A percentile compares a stretch with the other conserved stretches of the same genome.
phyloP scores from a whole-genome alignment of 805 yeast genomes.

The Ogataea glucozyma region DNA sequence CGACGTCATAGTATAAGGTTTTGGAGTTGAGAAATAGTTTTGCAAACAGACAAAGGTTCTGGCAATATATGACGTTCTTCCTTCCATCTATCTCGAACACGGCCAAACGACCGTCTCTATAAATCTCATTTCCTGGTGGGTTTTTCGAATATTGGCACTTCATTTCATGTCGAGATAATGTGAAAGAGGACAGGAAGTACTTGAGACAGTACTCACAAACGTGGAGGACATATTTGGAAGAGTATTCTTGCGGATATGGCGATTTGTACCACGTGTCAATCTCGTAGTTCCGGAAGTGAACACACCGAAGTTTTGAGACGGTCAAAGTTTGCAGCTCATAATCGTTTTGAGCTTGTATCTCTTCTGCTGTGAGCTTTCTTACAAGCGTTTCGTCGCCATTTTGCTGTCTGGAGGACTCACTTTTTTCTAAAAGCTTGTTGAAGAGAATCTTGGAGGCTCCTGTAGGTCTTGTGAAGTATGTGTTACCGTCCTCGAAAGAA shows the following conservation, averaged over 20 bases:
- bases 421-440: constrained; percentile 39
- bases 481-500: constrained; percentile 56
- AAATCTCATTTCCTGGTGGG: constrained; percentile 94
- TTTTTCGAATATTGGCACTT: constrained; percentile 66
- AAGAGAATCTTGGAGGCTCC: constrained; percentile 37
- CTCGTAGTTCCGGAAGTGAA: constrained; percentile 70
- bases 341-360: constrained; percentile 28
- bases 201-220: constrained; percentile 85
- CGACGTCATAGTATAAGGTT: constrained; percentile 91
- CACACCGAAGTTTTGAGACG: constrained; percentile 52
- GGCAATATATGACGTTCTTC: constrained; percentile 78
- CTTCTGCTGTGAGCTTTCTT: constrained; percentile 20
- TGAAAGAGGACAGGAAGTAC: constrained; percentile 70
- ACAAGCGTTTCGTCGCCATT: constrained; percentile 37
- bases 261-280: constrained; percentile 91
- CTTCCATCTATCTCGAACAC: constrained; percentile 94
- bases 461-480: constrained; percentile 62
- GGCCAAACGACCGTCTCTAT: constrained; percentile 68
- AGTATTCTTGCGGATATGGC: constrained; percentile 88
- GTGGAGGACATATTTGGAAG: constrained; percentile 59
- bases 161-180: constrained; percentile 65
- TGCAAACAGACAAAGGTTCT: constrained; percentile 85
- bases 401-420: constrained; percentile 40
- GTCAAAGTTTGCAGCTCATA: constrained; percentile 29
- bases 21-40: constrained; percentile 88